A percentile compares a stretch with the other conserved stretches of the same genome.
Evolutionary conservation across 2,329 filamentous ascomycete species (phyloP).

Genomic region (Laburnicola sp.): DNA sequence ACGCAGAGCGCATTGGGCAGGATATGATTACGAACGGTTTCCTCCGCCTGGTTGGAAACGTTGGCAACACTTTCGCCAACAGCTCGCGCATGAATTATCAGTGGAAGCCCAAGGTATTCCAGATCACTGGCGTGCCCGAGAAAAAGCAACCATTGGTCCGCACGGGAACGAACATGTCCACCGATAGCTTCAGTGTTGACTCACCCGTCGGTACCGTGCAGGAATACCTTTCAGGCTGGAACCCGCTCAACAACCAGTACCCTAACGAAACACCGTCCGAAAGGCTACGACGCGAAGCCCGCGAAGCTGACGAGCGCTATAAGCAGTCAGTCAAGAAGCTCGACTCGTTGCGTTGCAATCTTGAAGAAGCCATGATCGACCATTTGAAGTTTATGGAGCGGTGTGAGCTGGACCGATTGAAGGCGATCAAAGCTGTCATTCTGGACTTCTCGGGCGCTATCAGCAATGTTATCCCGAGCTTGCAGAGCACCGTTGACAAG

Average conservation of each 20-base stretch:
- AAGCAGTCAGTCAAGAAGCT: slow-evolving; percentile 83
- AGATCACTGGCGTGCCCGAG: slow-evolving; percentile 82
- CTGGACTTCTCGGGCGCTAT: slow-evolving; percentile 96
- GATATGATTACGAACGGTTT: slow-evolving; percentile 86
- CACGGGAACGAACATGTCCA: slow-evolving; percentile 69
- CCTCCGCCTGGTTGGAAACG: slow-evolving; percentile 86
- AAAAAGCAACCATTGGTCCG: slow-evolving; percentile 76
- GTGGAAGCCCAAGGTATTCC: slow-evolving; percentile 91
- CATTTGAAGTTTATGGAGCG: slow-evolving; percentile 96
- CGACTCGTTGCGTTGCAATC: slow-evolving; percentile 84
- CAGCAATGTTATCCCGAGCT: slow-evolving; percentile 94
- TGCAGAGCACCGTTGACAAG: slow-evolving; percentile 94
- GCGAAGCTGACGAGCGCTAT: slow-evolving; percentile 91
- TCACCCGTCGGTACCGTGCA: slow-evolving; percentile 83
- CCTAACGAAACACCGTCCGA: slow-evolving; percentile 93
- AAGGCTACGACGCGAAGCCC: slow-evolving; percentile 82
- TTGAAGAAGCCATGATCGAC: slow-evolving; percentile 93
- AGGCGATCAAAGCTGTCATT: slow-evolving; percentile 97
- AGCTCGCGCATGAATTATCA: slow-evolving; percentile 98
- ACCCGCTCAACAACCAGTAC: slow-evolving; percentile 82
- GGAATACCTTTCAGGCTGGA: slow-evolving; percentile 91
- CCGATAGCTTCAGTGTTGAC: slow-evolving; percentile 61
- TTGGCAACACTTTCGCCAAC: slow-evolving; percentile 94
- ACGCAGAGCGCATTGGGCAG: slow-evolving; percentile 92
- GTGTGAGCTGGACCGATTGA: slow-evolving; percentile 92